phyloP scores from a whole-genome alignment of 2,329 filamentous ascomycete genomes.

The Venturia aucupariae region DNA sequence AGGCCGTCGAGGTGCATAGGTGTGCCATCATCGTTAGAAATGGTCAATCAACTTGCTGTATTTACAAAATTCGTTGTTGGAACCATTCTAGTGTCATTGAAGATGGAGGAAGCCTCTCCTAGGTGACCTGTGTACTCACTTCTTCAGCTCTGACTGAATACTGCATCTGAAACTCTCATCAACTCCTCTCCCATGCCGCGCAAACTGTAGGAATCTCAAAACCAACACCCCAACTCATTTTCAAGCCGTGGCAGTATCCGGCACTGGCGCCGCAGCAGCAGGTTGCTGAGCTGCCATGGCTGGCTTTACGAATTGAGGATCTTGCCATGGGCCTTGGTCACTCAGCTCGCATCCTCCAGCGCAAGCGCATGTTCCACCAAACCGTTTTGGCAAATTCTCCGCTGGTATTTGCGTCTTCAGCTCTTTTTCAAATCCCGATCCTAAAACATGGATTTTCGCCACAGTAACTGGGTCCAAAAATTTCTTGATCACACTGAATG shows the following conservation, averaged over 20 bases:
- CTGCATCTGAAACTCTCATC: background rate
- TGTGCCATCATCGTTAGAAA: no score
- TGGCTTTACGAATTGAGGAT: slow-evolving; percentile 56
- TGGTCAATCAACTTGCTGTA: background rate
- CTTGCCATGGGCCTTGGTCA: slow-evolving; percentile 85
- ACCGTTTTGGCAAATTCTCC: slow-evolving; percentile 80
- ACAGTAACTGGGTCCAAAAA: slow-evolving; percentile 97
- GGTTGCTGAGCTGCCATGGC: slow-evolving; percentile 24
- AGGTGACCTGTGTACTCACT: background rate
- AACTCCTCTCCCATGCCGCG: slow-evolving; percentile 1
- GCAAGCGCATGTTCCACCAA: slow-evolving; percentile 80
- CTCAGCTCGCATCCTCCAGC: slow-evolving; percentile 73
- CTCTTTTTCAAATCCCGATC: slow-evolving; percentile 71
- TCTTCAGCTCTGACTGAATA: background rate
- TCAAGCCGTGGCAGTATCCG: slow-evolving; percentile 2
- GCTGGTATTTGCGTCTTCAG: slow-evolving; percentile 74
- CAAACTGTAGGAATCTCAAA: background rate
- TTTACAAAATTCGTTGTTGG: background rate
- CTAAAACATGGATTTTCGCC: slow-evolving; percentile 88
- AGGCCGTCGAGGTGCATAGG: no score
- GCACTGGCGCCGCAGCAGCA: background rate
- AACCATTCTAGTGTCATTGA: background rate
- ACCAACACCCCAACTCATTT: background rate
- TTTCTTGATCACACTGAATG: slow-evolving; percentile 79
- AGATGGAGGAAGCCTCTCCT: background rate